A percentile compares a stretch with the other conserved stretches of the same genome.
Evolutionary conservation across 176 grass and related monocot genomes (phyloP).

Genomic region (Triticum turgidum): DNA sequence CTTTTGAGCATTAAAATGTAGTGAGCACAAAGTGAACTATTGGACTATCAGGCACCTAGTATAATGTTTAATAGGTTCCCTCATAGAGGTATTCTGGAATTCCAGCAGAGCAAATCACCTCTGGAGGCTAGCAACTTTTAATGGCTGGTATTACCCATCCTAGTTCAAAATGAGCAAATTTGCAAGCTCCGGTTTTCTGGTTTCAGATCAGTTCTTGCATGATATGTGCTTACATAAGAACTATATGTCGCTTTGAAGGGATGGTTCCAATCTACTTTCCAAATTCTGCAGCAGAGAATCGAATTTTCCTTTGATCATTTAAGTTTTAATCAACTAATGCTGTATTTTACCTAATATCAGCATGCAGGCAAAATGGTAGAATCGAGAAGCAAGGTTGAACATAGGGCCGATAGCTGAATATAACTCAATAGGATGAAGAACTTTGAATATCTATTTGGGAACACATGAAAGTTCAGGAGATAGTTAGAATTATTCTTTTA

Average conservation of each 20-base stretch:
- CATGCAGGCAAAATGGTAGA: too few species aligned
- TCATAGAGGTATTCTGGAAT: too few species aligned
- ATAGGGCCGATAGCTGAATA: not conserved
- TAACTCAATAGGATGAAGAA: not conserved
- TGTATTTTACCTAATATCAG: too few species aligned
- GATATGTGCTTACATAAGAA: not conserved
- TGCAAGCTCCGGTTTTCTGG: not conserved
- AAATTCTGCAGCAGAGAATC: not conserved
- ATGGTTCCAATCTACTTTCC: not conserved
- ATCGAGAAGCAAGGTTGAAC: too few species aligned
- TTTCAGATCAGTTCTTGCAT: not conserved
- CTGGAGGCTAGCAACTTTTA: not conserved
- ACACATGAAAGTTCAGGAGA: not conserved
- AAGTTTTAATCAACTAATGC: too few species aligned
- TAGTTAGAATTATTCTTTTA: too few species aligned
- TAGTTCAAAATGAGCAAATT: not conserved
- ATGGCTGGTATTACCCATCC: not conserved
- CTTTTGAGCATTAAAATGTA: not conserved
- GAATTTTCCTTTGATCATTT: not conserved
- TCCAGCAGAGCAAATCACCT: not conserved
- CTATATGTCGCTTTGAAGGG: not conserved
- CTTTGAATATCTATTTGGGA: not conserved
- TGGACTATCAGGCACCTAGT: too few species aligned
- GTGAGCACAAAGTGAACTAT: not conserved
- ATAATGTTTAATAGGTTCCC: too few species aligned